Conservation (phyloP, 257 asterid genomes). For the Nemophila menziesii region DNA sequence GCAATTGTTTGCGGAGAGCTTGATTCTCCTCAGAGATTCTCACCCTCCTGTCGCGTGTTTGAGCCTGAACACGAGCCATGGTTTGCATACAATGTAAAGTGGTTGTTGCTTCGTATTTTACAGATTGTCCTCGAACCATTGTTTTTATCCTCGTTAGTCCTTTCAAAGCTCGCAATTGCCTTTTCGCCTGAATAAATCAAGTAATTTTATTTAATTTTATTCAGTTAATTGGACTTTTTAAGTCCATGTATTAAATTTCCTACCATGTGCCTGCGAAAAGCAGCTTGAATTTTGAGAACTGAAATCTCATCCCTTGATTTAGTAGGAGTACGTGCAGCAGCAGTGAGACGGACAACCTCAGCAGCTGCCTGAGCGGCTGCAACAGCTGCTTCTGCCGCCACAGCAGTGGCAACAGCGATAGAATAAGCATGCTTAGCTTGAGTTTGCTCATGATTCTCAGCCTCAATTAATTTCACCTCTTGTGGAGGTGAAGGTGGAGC, state of each 20-base stretch:
- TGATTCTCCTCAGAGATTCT: constrained; percentile 52
- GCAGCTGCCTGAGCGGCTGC: constrained; percentile 86
- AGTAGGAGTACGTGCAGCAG: constrained; percentile 29
- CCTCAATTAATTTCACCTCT: constrained; percentile 25
- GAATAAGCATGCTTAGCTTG: constrained; percentile 63
- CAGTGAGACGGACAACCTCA: constrained; percentile 64
- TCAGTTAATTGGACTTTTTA: too few relatives aligned
- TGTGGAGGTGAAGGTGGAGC: constrained; percentile 18
- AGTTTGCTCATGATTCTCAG: constrained; percentile 45
- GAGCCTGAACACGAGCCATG: constrained; percentile 52
- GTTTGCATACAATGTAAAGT: constrained; percentile 67
- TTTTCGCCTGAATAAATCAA: constrained; percentile 45
- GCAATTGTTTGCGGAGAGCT: constrained; percentile 58
- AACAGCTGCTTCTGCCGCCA: constrained; percentile 85
- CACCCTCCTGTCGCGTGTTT: constrained; percentile 50
- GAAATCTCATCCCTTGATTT: constrained; percentile 56
- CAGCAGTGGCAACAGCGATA: constrained; percentile 62
- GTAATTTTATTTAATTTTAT: too few relatives aligned
- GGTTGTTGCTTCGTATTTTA: constrained; percentile 50
- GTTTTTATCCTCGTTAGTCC: constrained; percentile 59
- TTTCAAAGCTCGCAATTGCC: constrained; percentile 52
- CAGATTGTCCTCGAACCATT: constrained; percentile 48
- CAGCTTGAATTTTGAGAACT: constrained; percentile 57
- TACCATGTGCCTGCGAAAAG: constrained; percentile 76
- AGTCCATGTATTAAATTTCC: too few relatives aligned